A percentile compares a stretch with the other conserved stretches of the same genome.
phyloP scores from a whole-genome alignment of 805 yeast species.

The Kodamaea fukazawae region DNA sequence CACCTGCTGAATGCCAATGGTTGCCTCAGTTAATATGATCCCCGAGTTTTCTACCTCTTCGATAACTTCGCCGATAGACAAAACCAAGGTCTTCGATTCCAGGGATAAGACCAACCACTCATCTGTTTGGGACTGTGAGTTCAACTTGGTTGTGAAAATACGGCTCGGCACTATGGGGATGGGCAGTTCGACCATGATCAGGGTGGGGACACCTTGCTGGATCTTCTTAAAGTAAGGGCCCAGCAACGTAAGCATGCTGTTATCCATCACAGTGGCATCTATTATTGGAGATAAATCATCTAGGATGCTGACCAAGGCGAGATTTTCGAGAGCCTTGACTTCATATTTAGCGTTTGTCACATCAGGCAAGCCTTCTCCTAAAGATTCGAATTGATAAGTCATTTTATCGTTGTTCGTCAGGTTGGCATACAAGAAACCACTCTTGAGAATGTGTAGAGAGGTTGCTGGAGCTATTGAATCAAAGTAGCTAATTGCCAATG shows the following conservation, averaged over 20 bases:
- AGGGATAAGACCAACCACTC: slow-evolving; percentile 65
- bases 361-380: slow-evolving; percentile 48
- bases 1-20: slow-evolving; percentile 67
- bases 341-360: neutral
- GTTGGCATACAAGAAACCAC: slow-evolving; percentile 75
- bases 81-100: slow-evolving; percentile 63
- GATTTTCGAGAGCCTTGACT: slow-evolving; percentile 45
- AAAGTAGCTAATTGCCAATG: slow-evolving; percentile 61
- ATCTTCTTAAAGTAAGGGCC: slow-evolving; percentile 48
- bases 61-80: slow-evolving; percentile 76
- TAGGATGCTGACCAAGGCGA: slow-evolving; percentile 54
- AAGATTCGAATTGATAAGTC: slow-evolving; percentile 73
- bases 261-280: slow-evolving; percentile 20
- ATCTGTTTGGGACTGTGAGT: slow-evolving; percentile 47
- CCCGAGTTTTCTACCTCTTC: slow-evolving; percentile 72
- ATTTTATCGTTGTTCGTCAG: slow-evolving; percentile 60
- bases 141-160: slow-evolving; percentile 61
- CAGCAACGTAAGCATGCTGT: slow-evolving; percentile 24
- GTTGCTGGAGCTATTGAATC: slow-evolving; percentile 68
- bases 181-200: slow-evolving; percentile 69
- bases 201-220: slow-evolving; percentile 57
- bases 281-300: slow-evolving; percentile 53
- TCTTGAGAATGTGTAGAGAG: slow-evolving; percentile 57
- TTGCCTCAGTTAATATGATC: slow-evolving; percentile 52
- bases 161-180: slow-evolving; percentile 62